Evolutionary conservation across 169 alveolate species (phyloP).

Genomic region (Plasmodium reichenowi): DNA sequence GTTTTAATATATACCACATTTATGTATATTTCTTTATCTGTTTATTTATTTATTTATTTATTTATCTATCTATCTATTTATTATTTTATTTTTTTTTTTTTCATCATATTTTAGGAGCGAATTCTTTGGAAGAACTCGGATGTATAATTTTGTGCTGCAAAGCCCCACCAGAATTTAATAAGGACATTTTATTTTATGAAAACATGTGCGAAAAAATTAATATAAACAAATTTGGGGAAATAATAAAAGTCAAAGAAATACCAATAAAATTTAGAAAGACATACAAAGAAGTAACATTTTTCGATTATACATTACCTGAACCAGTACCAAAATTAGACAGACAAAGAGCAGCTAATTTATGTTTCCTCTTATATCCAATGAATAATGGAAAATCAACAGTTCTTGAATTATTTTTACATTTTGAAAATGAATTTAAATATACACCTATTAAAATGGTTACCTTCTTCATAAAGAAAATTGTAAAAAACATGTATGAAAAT

Average conservation of each 20-base stretch:
- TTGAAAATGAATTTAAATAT: constrained; percentile 78
- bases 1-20: too few relatives aligned
- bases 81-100: background rate
- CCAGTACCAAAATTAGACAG: constrained; percentile 76
- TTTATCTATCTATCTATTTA: background rate
- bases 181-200: constrained; percentile 53
- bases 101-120: constrained; percentile 60
- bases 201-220: constrained; percentile 49
- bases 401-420: constrained; percentile 78
- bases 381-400: constrained; percentile 78
- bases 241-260: constrained; percentile 53
- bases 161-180: constrained; percentile 79
- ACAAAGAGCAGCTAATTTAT: constrained; percentile 78
- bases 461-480: constrained; percentile 79
- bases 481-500: constrained; percentile 78
- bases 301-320: constrained; percentile 35
- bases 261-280: constrained; percentile 35
- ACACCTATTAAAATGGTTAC: constrained; percentile 80
- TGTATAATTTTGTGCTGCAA: constrained; percentile 80
- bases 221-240: constrained; percentile 62
- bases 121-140: constrained; percentile 82
- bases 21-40: background rate
- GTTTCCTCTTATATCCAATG: constrained; percentile 79
- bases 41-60: background rate
- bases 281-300: constrained; percentile 50